phyloP scores from a whole-genome alignment of 2,329 filamentous ascomycete genomes.

The Colletotrichum costaricense region DNA sequence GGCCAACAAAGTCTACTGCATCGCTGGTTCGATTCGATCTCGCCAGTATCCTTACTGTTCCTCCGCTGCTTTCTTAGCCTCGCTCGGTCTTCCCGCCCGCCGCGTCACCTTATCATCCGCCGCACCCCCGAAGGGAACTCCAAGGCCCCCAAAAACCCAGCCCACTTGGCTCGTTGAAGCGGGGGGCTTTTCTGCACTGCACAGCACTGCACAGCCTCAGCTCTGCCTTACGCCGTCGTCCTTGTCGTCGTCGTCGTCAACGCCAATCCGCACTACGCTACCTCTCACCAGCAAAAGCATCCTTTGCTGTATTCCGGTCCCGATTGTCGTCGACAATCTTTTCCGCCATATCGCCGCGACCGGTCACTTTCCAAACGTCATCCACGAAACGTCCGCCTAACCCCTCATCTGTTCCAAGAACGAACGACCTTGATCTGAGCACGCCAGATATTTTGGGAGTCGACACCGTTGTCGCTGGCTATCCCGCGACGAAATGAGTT shows the following conservation, averaged over 20 bases:
- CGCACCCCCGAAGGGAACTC: constrained; percentile 21
- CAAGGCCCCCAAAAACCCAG: constrained; percentile 35
- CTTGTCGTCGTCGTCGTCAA: constrained; percentile 36
- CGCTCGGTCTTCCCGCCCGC: constrained; percentile 33
- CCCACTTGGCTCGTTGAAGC: constrained; percentile 37
- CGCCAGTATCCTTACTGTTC: constrained; percentile 5
- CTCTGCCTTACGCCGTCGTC: constrained; percentile 32
- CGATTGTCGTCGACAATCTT: constrained; percentile 2
- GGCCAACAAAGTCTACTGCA: neutral
- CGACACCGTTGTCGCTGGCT: constrained; percentile 34
- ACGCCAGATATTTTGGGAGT: constrained; percentile 31
- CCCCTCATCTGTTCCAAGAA: constrained; percentile 32
- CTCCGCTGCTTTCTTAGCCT: constrained; percentile 8
- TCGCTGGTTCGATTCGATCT: constrained; percentile 27
- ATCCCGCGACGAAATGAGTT: constrained; percentile 37
- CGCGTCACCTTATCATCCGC: constrained; percentile 37
- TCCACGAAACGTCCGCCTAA: constrained; percentile 3
- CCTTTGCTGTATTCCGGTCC: constrained; percentile 14
- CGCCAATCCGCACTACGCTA: constrained; percentile 25
- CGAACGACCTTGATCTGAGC: constrained; percentile 16
- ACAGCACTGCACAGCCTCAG: constrained; percentile 38
- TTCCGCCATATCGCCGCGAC: constrained; percentile 13
- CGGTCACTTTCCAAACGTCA: constrained; percentile 18
- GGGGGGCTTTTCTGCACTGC: constrained; percentile 33
- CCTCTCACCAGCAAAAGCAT: constrained; percentile 16